phyloP scores from a whole-genome alignment of 106 monocot species.

The Phalaenopsis equestris region DNA sequence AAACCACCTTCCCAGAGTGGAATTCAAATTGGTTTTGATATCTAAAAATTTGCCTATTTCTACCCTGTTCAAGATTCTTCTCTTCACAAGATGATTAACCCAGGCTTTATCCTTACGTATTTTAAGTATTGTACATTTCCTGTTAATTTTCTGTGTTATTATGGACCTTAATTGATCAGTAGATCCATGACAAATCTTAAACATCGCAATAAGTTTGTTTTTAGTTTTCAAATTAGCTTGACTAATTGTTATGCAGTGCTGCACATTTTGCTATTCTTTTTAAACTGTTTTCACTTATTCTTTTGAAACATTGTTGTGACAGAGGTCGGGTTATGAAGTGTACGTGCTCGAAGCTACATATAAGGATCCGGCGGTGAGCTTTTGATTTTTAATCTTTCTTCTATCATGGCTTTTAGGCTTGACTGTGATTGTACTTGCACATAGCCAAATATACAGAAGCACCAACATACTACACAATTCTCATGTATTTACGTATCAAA shows the following conservation, averaged over 20 bases:
- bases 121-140: neutral
- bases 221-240: neutral
- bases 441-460: neutral
- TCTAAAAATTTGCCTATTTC: neutral
- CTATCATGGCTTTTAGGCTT: neutral
- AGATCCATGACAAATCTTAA: neutral
- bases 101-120: neutral
- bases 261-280: neutral
- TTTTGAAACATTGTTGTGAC: constrained; percentile 19
- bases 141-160: neutral
- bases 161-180: neutral
- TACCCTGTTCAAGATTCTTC: neutral
- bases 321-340: constrained; percentile 96
- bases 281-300: constrained; percentile 6
- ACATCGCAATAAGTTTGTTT: neutral
- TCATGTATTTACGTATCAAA: neutral
- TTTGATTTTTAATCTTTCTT: neutral
- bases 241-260: neutral
- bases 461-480: neutral
- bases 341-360: constrained; percentile 93
- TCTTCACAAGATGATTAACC: neutral
- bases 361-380: constrained; percentile 84
- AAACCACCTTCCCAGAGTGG: neutral
- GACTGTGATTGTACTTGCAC: neutral
- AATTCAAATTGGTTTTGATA: neutral